A percentile compares a stretch with the other conserved stretches of the same genome.
Evolutionary conservation across 2,329 filamentous ascomycete genomes (phyloP).

Genomic region (Aspergillus ochraceus): DNA sequence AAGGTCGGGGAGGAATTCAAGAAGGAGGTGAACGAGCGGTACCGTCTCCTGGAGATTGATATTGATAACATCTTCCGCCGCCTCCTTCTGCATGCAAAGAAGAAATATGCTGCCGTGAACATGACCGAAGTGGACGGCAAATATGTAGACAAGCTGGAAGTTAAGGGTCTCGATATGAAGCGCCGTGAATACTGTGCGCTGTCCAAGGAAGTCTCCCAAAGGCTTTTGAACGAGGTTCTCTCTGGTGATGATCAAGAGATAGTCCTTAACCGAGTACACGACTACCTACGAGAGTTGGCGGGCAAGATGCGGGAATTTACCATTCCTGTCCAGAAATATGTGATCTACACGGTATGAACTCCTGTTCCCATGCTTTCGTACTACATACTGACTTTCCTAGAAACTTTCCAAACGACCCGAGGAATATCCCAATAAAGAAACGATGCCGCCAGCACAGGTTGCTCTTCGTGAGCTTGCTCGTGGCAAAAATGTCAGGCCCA

Average conservation of each 20-base stretch:
- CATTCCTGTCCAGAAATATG: constrained; percentile 82
- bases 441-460: constrained; percentile 96
- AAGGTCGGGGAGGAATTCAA: constrained; percentile 96
- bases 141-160: constrained; percentile 90
- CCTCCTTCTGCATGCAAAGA: constrained; percentile 92
- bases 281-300: constrained; percentile 83
- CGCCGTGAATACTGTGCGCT: constrained; percentile 93
- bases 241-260: constrained; percentile 90
- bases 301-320: constrained; percentile 79
- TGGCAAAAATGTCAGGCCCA: constrained; percentile 84
- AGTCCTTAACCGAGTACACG: constrained; percentile 86
- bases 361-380: too few relatives aligned
- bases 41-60: constrained; percentile 91
- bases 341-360: constrained; percentile 74
- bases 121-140: constrained; percentile 86
- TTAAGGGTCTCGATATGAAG: constrained; percentile 98
- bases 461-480: constrained; percentile 83
- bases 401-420: constrained; percentile 92
- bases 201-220: constrained; percentile 90
- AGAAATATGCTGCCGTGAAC: constrained; percentile 98
- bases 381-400: constrained; percentile 30
- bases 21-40: constrained; percentile 88
- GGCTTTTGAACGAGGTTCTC: constrained; percentile 88
- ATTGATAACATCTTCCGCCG: constrained; percentile 97
- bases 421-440: constrained; percentile 90